Percentiles rank a stretch among this genome's conserved stretches.
These are phyloP conservation scores for Pseudocercospora fuligena DNA, from an alignment of 2,329 filamentous ascomycete species.

Conservation along the genomic window DNA sequence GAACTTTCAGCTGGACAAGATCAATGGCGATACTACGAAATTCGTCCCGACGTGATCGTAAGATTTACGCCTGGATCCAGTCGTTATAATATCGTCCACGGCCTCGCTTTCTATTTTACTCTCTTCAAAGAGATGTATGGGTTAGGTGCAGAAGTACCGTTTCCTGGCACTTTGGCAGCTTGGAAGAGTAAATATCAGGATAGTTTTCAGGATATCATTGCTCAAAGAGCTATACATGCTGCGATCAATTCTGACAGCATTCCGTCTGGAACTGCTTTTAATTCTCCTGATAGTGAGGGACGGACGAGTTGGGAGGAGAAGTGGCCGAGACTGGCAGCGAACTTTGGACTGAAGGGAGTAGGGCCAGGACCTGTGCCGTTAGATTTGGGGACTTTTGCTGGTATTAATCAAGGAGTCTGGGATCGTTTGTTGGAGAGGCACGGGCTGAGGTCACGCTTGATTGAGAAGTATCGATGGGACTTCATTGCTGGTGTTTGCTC, in stretches of 20 bases:
- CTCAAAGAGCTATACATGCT: neutral
- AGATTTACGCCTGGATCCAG: slow-evolving; percentile 45
- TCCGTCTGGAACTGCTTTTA: neutral
- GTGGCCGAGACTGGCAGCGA: neutral
- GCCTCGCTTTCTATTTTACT: neutral
- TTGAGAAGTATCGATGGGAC: neutral
- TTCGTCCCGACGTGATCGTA: slow-evolving; percentile 45
- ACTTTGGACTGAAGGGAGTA: neutral
- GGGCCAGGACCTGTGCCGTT: neutral
- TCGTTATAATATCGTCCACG: neutral
- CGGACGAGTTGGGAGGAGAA: neutral
- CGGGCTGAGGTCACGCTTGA: neutral
- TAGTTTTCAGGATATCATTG: neutral
- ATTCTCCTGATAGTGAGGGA: neutral
- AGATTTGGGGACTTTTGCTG: neutral
- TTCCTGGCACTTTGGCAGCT: neutral
- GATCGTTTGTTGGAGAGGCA: neutral
- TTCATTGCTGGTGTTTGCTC: neutral
- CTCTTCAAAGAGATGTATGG: neutral
- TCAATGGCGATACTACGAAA: slow-evolving; percentile 44
- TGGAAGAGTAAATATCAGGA: neutral
- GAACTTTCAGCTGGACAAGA: slow-evolving; percentile 36
- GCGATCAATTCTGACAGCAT: neutral
- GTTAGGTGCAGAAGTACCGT: neutral
- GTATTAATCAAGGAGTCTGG: neutral